Evolutionary conservation across 148 eudicot species (phyloP).

Genomic region (Nyssa sinensis): DNA sequence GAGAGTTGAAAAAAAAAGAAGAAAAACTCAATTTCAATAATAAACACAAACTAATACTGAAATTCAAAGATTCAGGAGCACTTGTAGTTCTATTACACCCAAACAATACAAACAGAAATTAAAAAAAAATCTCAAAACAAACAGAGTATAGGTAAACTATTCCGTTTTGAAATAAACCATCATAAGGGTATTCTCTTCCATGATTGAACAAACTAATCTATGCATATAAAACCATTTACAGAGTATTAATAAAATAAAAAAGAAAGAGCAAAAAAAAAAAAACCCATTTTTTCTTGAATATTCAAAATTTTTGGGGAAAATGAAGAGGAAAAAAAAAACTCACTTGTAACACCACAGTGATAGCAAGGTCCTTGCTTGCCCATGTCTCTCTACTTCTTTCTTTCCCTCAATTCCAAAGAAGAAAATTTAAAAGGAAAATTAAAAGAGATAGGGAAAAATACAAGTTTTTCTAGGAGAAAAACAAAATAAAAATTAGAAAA

Average conservation of each 20-base stretch:
- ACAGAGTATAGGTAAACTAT: not conserved
- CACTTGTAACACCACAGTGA: constrained; percentile 99
- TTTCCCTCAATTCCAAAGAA: constrained; percentile 12
- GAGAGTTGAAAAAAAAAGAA: not conserved
- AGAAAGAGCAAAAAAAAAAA: not conserved
- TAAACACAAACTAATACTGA: not conserved
- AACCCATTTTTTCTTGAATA: not conserved
- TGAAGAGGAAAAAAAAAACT: constrained; percentile 49
- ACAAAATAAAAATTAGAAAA: constrained; percentile 5
- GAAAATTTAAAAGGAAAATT: constrained; percentile 13
- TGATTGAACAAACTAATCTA: constrained; percentile 34
- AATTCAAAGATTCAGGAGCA: constrained; percentile 2
- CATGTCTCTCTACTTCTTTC: constrained; percentile 50
- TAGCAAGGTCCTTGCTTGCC: constrained; percentile 99
- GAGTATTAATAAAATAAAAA: not conserved
- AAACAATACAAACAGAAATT: not conserved
- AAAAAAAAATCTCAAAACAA: not conserved
- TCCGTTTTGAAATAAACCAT: constrained; percentile 13
- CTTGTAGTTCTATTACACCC: constrained; percentile 9
- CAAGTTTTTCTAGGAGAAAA: constrained; percentile 10
- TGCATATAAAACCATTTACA: constrained; percentile 7
- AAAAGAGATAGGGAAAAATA: not conserved
- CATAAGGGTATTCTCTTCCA: constrained; percentile 19
- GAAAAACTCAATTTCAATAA: constrained; percentile 1
- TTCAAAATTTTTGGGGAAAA: constrained; percentile 10